Evolutionary conservation across 2,329 filamentous ascomycete species (phyloP).

Genomic region (Xylaria sp.): DNA sequence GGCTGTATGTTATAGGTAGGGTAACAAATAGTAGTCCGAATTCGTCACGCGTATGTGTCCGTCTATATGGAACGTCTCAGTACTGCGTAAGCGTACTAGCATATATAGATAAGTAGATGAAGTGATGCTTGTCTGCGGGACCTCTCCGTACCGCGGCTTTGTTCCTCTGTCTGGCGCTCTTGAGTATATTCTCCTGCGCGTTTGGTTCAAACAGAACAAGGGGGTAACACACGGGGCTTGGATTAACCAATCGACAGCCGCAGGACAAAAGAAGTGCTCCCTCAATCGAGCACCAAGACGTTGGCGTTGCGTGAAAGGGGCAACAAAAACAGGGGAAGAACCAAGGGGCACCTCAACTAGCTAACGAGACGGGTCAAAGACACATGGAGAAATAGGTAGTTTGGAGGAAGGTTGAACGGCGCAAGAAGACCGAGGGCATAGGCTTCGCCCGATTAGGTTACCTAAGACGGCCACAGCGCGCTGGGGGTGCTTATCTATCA

Average conservation of each 20-base stretch:
- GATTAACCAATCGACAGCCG: background rate
- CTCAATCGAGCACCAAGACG: slow-evolving; percentile 10
- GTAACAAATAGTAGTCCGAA: background rate
- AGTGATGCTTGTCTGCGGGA: too few relatives aligned
- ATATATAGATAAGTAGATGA: background rate
- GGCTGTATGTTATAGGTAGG: background rate
- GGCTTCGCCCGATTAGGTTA: slow-evolving; percentile 27
- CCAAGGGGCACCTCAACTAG: background rate
- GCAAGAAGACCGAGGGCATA: background rate
- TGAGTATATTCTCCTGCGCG: background rate
- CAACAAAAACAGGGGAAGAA: slow-evolving; percentile 4
- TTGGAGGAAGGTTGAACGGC: slow-evolving; percentile 24
- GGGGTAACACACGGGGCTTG: background rate
- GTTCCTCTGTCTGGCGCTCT: too few relatives aligned
- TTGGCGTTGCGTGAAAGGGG: slow-evolving; percentile 25
- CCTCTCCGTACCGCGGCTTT: too few relatives aligned
- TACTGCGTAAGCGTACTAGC: background rate
- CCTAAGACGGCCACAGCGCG: slow-evolving; percentile 27
- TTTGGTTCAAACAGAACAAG: background rate
- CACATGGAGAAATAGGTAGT: background rate
- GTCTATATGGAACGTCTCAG: slow-evolving; percentile 2
- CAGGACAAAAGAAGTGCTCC: slow-evolving; percentile 10
- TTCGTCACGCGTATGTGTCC: slow-evolving; percentile 3
- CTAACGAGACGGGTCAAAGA: background rate
- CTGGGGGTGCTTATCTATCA: background rate